These are phyloP conservation scores for Barnettozyma sucrosica DNA, from an alignment of 805 yeast species.

Conservation along the genomic window DNA sequence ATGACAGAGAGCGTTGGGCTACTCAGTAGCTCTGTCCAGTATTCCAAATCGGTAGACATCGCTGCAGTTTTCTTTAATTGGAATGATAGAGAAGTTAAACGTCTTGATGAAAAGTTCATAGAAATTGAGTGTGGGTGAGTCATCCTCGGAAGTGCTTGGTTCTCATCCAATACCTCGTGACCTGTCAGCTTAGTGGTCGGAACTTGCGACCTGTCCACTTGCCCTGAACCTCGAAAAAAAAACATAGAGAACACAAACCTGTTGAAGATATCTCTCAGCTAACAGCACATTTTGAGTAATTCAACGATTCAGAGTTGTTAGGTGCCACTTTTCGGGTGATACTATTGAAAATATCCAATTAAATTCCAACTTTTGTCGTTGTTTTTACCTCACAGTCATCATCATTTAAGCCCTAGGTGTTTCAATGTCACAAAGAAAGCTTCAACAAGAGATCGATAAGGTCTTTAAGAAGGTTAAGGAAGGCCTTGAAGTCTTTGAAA, in stretches of 20 bases:
- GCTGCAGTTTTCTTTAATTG: background rate
- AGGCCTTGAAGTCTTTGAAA: conserved; percentile 83
- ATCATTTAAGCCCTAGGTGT: background rate
- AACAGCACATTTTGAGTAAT: background rate
- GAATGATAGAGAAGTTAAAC: background rate
- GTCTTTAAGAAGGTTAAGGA: conserved; percentile 88
- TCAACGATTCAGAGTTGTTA: background rate
- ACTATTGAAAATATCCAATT: no score
- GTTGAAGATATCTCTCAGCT: background rate
- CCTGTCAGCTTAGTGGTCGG: background rate
- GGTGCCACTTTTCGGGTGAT: background rate
- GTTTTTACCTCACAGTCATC: no score
- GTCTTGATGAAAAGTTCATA: background rate
- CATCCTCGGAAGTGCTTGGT: background rate
- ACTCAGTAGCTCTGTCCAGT: conserved; percentile 63
- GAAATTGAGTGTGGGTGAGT: background rate
- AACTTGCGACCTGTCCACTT: background rate
- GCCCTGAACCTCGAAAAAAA: background rate
- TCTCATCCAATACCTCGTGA: background rate
- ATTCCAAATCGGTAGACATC: conserved; percentile 28
- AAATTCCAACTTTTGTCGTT: background rate
- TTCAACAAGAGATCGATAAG: conserved; percentile 78
- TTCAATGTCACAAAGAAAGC: conserved; percentile 40
- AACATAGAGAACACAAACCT: background rate
- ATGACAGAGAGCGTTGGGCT: conserved; percentile 81